Base-by-base conservation (phyloP, 768 basidiomycete species). In the Pholiota molesta region DNA sequence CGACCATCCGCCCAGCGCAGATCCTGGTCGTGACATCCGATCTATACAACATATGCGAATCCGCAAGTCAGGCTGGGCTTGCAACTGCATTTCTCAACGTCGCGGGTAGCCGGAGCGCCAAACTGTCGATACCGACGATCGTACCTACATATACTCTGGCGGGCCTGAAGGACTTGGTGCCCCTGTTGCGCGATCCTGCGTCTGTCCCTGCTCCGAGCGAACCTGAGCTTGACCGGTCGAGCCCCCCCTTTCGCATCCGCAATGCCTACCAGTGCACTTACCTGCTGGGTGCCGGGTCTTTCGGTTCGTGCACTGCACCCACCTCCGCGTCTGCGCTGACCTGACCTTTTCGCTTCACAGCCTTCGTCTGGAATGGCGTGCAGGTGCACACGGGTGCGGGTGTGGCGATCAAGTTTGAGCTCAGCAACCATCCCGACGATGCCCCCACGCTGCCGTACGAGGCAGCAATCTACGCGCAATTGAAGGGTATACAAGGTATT, bases 401-500 rank as follows among this genome's bases (percentile, higher is more conserved):
- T 3, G 44, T 45, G 2, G 44, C 44, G 9, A 45, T 45, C 44
- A 45, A 45, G 44, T 45, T 19, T 21, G 44, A 45, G 44, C 44
- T 45, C 6, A 21, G 16, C 2, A 19, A 19, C 4, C 44, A 45
- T 10, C 44, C 44, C 5, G 16, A 16, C 21, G 19, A 45, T 0
- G 1, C 44, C 44, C 2, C 16, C 2, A 45, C 44, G 6, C 17
- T 45, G 5, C 44, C 44, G 3, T 45, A 45, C 16, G 96, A 98
- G 78, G 89, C 87, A 63, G 89, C 90, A 73, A 89, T 92, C 45
- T 90, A 89, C 79, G 97, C 95, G 87, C 94, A 90, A 13, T 86
- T 98, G 49, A 94, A 95, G 16, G 95, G 95, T 57, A 95, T 96
- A 63, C 94, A 97, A 57, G 96, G 96, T 49, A 94, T 97, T 5